Percentiles rank a stretch among this genome's conserved stretches.
Conservation (phyloP, 306 rosid species). For the Dicorynia guianensis region DNA sequence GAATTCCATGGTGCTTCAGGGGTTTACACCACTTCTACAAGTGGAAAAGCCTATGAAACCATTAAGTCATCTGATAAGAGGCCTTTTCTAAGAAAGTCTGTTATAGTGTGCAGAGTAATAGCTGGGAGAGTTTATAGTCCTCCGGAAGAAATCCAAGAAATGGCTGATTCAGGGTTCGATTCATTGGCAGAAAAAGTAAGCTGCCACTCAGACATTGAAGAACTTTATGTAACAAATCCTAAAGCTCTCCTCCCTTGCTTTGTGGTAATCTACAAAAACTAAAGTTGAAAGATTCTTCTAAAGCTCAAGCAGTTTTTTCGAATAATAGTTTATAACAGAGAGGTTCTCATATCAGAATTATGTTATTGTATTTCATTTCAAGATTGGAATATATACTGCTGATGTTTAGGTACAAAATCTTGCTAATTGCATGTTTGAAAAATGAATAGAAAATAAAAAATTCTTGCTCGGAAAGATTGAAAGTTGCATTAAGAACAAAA, state of each 20-base stretch:
- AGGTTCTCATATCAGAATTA: slow-evolving; percentile 28
- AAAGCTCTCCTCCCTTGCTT: slow-evolving; percentile 70
- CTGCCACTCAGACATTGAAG: slow-evolving; percentile 45
- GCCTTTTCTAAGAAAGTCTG: slow-evolving; percentile 42
- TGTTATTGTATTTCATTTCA: slow-evolving; percentile 1
- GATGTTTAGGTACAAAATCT: background rate
- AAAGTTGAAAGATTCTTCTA: slow-evolving; percentile 21
- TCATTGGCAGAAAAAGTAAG: slow-evolving; percentile 51
- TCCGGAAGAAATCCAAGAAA: slow-evolving; percentile 43
- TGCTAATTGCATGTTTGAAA: too few species aligned
- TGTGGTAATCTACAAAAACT: slow-evolving; percentile 52
- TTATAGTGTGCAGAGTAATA: slow-evolving; percentile 71
- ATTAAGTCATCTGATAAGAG: slow-evolving; percentile 28
- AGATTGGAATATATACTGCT: slow-evolving; percentile 4
- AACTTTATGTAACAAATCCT: slow-evolving; percentile 53
- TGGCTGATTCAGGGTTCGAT: slow-evolving; percentile 43
- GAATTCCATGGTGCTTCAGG: slow-evolving; percentile 48
- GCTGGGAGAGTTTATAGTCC: slow-evolving; percentile 59
- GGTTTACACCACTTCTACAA: slow-evolving; percentile 49
- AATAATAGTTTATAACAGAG: background rate
- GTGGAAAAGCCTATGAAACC: slow-evolving; percentile 59
- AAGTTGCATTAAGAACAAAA: too few species aligned
- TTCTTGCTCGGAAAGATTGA: too few species aligned
- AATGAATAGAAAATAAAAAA: too few species aligned
- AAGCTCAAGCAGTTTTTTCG: slow-evolving; percentile 12